A percentile compares a stretch with the other conserved stretches of the same genome.
Conservation (phyloP, 192 early-diverging fungal species). For the Umbelopsis vinacea region DNA sequence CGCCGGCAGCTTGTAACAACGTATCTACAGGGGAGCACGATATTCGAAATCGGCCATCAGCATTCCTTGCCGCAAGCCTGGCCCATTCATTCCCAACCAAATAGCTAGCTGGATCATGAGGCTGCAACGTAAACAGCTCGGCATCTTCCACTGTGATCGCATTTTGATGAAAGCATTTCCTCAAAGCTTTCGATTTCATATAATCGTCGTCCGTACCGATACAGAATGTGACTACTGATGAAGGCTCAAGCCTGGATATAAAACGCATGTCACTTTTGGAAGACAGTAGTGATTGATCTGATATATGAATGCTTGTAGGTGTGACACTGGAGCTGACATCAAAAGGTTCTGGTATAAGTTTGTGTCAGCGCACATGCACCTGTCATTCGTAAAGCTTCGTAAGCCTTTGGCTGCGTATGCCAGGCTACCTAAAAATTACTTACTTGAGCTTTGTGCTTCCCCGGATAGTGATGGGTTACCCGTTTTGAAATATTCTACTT, state of each 20-base stretch:
- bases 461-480: neutral
- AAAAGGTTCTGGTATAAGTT: no score
- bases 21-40: slow-evolving; percentile 1
- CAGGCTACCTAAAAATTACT: no score
- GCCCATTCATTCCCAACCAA: neutral
- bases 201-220: neutral
- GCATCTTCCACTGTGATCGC: slow-evolving; percentile 1
- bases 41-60: neutral
- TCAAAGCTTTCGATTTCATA: neutral
- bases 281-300: no score
- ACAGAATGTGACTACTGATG: neutral
- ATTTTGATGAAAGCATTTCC: slow-evolving; percentile 9
- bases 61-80: neutral
- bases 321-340: no score
- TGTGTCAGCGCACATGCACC: no score
- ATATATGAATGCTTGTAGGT: no score
- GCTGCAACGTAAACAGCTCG: slow-evolving; percentile 5
- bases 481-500: slow-evolving; percentile 19
- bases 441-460: neutral
- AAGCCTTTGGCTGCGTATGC: neutral
- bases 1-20: neutral
- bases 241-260: neutral
- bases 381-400: no score
- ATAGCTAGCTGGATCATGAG: neutral
- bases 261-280: no score